These are phyloP conservation scores for Elsinoe arachidis DNA, from an alignment of 2,329 filamentous ascomycete genomes.

Conservation along the genomic window DNA sequence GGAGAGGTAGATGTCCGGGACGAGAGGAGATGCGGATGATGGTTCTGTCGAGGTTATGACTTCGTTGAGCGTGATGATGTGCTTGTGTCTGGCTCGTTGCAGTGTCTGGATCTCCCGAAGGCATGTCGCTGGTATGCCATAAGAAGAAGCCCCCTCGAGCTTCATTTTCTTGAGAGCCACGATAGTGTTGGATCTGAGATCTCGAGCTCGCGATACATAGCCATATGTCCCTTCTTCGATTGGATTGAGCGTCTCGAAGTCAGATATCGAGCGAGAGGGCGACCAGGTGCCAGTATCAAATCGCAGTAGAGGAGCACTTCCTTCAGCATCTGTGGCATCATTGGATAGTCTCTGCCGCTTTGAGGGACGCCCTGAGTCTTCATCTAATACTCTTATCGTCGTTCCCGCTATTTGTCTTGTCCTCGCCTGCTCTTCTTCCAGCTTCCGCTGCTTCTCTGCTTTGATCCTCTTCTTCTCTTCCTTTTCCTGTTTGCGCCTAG, in stretches of 20 bases:
- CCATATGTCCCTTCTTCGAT: slow-evolving; percentile 98
- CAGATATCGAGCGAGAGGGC: slow-evolving; percentile 67
- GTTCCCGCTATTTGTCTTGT: slow-evolving; percentile 26
- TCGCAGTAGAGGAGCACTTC: slow-evolving; percentile 50
- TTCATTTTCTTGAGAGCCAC: slow-evolving; percentile 93
- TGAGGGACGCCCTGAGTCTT: slow-evolving; percentile 36
- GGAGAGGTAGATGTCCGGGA: slow-evolving; percentile 69
- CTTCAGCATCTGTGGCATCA: slow-evolving; percentile 14
- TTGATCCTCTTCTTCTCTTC: slow-evolving; percentile 82
- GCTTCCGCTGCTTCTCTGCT: slow-evolving; percentile 66
- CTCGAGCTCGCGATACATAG: slow-evolving; percentile 77
- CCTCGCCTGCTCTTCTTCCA: slow-evolving; percentile 44
- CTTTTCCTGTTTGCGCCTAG: slow-evolving; percentile 68
- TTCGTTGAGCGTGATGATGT: slow-evolving; percentile 74
- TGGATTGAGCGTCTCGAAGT: slow-evolving; percentile 87
- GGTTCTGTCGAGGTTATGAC: slow-evolving; percentile 48
- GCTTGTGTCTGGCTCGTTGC: slow-evolving; percentile 67
- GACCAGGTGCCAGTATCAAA: slow-evolving; percentile 63
- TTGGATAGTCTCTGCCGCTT: slow-evolving; percentile 56
- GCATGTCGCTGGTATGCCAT: slow-evolving; percentile 81
- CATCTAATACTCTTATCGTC: slow-evolving; percentile 13
- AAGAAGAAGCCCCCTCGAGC: slow-evolving; percentile 48
- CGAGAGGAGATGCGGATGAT: slow-evolving; percentile 49
- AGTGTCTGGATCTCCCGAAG: slow-evolving; percentile 90
- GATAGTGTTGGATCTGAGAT: slow-evolving; percentile 63